A percentile compares a stretch with the other conserved stretches of the same genome.
These are phyloP conservation scores for Cryomyces minteri DNA, from an alignment of 495 filamentous ascomycete species.

Conservation along the genomic window DNA sequence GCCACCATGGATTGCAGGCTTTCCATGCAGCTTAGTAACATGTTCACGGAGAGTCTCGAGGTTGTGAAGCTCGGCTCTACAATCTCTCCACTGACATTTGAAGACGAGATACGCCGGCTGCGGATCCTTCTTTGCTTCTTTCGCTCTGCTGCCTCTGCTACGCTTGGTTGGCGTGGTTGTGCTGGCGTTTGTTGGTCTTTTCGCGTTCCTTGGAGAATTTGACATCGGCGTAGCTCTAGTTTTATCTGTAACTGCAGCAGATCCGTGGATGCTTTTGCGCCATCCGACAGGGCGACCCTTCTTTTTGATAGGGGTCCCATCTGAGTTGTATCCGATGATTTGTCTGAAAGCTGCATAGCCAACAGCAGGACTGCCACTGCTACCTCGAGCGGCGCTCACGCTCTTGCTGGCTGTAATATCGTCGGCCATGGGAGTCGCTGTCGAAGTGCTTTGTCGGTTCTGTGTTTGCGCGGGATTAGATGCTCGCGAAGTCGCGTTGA, in stretches of 20 bases:
- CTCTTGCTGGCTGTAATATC: too few species aligned
- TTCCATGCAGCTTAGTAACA: slow-evolving; percentile 35
- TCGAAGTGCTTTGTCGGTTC: too few species aligned
- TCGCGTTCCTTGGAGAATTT: slow-evolving; percentile 4
- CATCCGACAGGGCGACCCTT: slow-evolving; percentile 23
- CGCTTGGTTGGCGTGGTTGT: slow-evolving; percentile 1
- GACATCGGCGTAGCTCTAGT: background rate
- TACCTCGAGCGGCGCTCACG: too few species aligned
- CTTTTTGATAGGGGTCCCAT: slow-evolving; percentile 19
- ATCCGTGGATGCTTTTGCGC: slow-evolving; percentile 19
- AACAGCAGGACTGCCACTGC: background rate
- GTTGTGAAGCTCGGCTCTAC: slow-evolving; percentile 56
- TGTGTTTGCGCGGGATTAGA: too few species aligned
- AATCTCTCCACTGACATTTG: slow-evolving; percentile 45
- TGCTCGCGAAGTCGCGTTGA: too few species aligned
- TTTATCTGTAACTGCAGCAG: background rate
- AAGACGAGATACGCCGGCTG: slow-evolving; percentile 26
- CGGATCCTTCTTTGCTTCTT: slow-evolving; percentile 1
- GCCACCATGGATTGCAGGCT: slow-evolving; percentile 5
- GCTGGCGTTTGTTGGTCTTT: slow-evolving; percentile 4
- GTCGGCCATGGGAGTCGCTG: too few species aligned
- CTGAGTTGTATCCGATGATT: slow-evolving; percentile 1
- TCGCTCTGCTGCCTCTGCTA: slow-evolving; percentile 4
- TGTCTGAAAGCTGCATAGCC: slow-evolving; percentile 17
- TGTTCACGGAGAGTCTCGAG: slow-evolving; percentile 51